A percentile compares a stretch with the other conserved stretches of the same genome.
phyloP scores from a whole-genome alignment of 23 red algal species.

The Cyanidiococcus yangmingshanensis region DNA sequence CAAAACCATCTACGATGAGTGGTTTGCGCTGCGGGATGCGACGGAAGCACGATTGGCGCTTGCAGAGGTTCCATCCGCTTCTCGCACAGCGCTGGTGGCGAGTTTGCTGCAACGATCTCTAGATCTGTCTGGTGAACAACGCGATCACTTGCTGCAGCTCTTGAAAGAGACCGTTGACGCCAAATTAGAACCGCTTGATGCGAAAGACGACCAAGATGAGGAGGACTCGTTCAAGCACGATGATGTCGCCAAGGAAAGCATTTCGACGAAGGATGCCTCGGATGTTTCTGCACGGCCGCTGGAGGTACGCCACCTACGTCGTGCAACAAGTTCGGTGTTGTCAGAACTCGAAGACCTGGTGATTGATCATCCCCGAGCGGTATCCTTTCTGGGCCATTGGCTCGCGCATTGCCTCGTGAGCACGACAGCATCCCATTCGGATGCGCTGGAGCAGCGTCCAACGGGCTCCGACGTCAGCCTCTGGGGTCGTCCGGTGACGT shows the following conservation, averaged over 20 bases:
- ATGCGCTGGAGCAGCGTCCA: not conserved
- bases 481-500: not conserved
- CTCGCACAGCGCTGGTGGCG: not conserved
- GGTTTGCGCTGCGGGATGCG: slow-evolving; percentile 2
- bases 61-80: not conserved
- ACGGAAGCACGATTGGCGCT: not conserved
- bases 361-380: slow-evolving; percentile 11
- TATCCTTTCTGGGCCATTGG: slow-evolving; percentile 12
- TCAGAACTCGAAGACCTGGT: not conserved
- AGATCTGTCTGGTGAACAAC: not conserved
- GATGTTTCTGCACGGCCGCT: not conserved
- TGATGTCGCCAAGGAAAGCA: not conserved
- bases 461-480: not conserved
- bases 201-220: no score
- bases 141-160: slow-evolving; percentile 3
- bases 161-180: not conserved
- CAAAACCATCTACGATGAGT: slow-evolving; percentile 11
- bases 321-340: not conserved
- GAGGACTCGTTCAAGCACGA: not conserved
- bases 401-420: not conserved
- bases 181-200: not conserved
- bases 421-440: not conserved
- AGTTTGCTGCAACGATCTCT: not conserved
- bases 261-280: not conserved
- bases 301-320: not conserved